Percentiles rank a stretch among this genome's conserved stretches.
phyloP scores from a whole-genome alignment of 495 filamentous ascomycete species.

The Xylaria grammica region DNA sequence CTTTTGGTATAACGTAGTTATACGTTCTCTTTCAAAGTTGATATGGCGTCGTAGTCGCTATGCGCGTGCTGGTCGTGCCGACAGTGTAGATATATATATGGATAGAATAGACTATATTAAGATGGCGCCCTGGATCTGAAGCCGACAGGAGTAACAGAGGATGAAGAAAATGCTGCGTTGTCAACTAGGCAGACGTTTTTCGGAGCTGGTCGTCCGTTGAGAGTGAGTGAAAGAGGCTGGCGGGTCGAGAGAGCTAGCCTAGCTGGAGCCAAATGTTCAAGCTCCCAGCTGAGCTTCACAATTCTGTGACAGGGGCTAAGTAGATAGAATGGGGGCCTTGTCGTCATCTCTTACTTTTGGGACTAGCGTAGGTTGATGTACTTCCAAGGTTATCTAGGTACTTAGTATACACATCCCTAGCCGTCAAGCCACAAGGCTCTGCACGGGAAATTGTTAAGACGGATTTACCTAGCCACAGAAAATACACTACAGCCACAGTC shows the following conservation, averaged over 20 bases:
- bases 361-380: no score
- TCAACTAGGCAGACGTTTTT: neutral
- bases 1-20: no score
- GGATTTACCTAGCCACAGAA: no score
- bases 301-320: constrained; percentile 12
- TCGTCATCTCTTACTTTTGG: constrained; percentile 15
- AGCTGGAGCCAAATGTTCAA: no score
- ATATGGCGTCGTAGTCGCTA: neutral
- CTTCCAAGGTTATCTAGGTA: neutral
- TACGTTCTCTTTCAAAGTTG: neutral
- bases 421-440: constrained; percentile 14
- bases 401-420: neutral
- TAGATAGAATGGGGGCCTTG: neutral
- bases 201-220: constrained; percentile 1
- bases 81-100: no score
- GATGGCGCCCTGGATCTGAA: no score
- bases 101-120: no score
- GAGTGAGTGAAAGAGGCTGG: constrained; percentile 7
- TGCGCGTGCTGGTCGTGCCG: no score
- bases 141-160: no score
- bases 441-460: no score
- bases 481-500: no score
- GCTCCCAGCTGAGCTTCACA: neutral
- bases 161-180: neutral
- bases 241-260: neutral